Evolutionary conservation across 208 protist species (phyloP).

Genomic region (Wallacemonas rigidus): DNA sequence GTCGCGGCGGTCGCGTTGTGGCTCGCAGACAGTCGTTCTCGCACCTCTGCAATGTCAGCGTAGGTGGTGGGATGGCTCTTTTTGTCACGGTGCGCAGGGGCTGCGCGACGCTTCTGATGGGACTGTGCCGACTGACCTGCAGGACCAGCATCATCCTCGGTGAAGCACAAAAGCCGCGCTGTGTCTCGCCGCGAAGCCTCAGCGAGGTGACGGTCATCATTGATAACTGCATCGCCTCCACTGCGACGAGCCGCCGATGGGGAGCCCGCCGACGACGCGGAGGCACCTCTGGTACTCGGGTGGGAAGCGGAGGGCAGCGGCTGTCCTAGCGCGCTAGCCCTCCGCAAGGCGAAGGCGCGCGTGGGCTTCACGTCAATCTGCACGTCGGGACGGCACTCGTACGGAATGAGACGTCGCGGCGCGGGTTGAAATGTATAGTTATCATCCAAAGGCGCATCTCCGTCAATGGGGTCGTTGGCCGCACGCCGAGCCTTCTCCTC

Average conservation of each 20-base stretch:
- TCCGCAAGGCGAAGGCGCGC: constrained; percentile 54
- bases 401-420: constrained; percentile 68
- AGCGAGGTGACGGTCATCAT: not conserved
- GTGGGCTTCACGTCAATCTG: constrained; percentile 60
- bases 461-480: constrained; percentile 19
- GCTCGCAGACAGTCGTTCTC: not conserved
- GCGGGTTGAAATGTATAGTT: constrained; percentile 56
- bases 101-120: not conserved
- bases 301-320: not conserved
- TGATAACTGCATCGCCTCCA: not conserved
- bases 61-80: constrained; percentile 5
- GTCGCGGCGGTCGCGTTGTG: not conserved
- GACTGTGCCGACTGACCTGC: constrained; percentile 5
- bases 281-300: not conserved
- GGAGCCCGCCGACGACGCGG: not conserved
- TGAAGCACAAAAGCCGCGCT: constrained; percentile 3
- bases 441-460: constrained; percentile 28
- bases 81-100: too few species aligned
- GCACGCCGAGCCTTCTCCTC: constrained; percentile 35
- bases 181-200: not conserved
- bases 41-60: constrained; percentile 2
- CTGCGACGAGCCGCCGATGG: not conserved
- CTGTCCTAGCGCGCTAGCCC: constrained; percentile 22
- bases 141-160: not conserved
- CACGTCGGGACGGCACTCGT: constrained; percentile 68